Evolutionary conservation across 257 asterid genomes (phyloP), one percentile per base, ranked within the genome.

Genomic region (Datura wrightii): DNA sequence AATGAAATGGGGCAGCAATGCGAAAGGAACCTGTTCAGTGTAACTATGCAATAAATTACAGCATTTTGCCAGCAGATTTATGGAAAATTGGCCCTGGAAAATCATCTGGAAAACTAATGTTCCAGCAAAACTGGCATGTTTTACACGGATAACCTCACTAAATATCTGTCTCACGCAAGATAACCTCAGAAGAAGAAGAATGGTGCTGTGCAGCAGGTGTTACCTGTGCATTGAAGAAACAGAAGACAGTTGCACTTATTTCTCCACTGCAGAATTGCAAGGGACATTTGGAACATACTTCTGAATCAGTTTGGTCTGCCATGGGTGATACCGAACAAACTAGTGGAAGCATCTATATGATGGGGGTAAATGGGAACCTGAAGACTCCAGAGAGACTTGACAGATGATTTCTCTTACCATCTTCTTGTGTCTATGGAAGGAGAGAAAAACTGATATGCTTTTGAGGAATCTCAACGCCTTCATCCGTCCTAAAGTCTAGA

Each of bases 151-250:
- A 63, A 9, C 18, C 44, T 31, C 44, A 2, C 39, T 63, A 63
- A 31, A 63, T 63, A 16, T 63, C 71, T 63, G 71, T 63, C 44
- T 63, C 71, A 63, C 44, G 34, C 71, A 34, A 63, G 71, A 34
- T 31, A 11, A 34, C 44, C 39, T 63, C n/a, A 63, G 71, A 63
- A 63, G 44, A 63, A 34, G 71, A 63, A 18, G 71, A 60, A 63
- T 63, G 4, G 44, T 63, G 36, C n/a, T 34, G 71, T 63, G 71
- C 71, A 31, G 18, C 44, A 63, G 44, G 71, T 34, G 9, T 63
- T 63, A 63, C 71, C 37, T 31, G 71, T 63, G 71, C 36, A 63
- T 31, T 63, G 69, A 62, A 62, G 16, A 34, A 63, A 63, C 44
- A 63, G 42, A 63, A 63, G 44, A 36, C 71, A 63, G 31, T 34